Base-by-base conservation (phyloP, 2,329 filamentous ascomycete species). In the Aaosphaeria pasadenensis region DNA sequence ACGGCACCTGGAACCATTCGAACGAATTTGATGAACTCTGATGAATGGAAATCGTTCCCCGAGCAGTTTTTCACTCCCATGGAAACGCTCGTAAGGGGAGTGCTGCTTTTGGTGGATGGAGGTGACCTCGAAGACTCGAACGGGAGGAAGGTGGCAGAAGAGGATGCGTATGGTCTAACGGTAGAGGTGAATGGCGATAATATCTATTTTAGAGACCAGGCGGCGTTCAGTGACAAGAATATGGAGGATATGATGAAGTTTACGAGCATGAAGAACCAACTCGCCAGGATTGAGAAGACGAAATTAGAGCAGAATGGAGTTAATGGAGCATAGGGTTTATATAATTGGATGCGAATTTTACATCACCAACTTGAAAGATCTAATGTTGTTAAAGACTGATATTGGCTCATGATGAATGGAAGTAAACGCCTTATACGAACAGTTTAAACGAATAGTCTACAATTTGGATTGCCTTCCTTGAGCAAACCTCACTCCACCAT, bases 1-100 rank as follows among this genome's bases (percentile, higher is more conserved):
- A 70, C 72, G 0, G 71, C 65, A 11, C 70, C 70, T 1, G 69
- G 69, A 0, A 67, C 66, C 1, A 70, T 74, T 7, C 54, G 57
- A 43, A 74, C 71, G 2, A 66, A 68, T 11, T 49, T 74, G 7
- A 43, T 73, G 38, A 60, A 53, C 6, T 39, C 50, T 24, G 56
- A 62, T 4, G 67, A 62, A 24, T 72, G 71, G 67, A 54, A 56
- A 31, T 55, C 49, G 3, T 73, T 72, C 30, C 66, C 66, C 13
- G 46, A 58, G n/a, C 47, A 61, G 36, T 59, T 55, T 5, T 69
- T 69, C 46, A 71, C 67, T 7, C 67, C 69, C 2, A 56, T 66
- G 7, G 51, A 59, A 6, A 62, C 53, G 24, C 51, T 71, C 29
- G 58, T 60, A 0, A 55, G 64, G 35, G 55, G 58, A 4, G 65